Conservation (phyloP, 2,329 filamentous ascomycete genomes). For the Colletotrichum liaoningense region DNA sequence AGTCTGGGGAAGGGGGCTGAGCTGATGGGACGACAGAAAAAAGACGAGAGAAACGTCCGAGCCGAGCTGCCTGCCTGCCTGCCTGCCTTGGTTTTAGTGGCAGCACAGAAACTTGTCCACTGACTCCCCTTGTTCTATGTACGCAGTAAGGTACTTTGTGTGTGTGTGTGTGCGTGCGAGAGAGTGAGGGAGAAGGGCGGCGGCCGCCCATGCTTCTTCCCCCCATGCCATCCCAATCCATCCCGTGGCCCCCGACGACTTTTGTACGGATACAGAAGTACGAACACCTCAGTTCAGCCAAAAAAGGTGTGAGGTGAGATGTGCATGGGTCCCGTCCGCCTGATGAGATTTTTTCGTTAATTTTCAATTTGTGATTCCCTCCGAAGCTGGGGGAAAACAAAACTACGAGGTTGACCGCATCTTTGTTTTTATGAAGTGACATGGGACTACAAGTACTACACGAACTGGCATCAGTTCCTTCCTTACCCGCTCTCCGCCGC, state of each 20-base stretch:
- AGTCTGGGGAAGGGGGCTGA: neutral
- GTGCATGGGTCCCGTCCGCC: neutral
- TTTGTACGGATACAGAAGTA: neutral
- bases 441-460: neutral
- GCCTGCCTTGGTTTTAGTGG: neutral
- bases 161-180: too few species aligned
- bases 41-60: neutral
- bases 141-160: neutral
- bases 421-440: neutral
- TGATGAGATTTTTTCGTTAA: neutral
- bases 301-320: neutral
- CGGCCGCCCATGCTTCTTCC: slow-evolving; percentile 3
- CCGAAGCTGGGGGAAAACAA: neutral
- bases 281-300: neutral
- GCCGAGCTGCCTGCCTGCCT: neutral
- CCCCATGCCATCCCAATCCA: neutral
- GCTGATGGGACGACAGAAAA: neutral
- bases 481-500: neutral
- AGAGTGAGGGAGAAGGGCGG: neutral
- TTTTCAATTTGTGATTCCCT: neutral
- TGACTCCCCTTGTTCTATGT: neutral
- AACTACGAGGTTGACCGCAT: neutral
- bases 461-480: neutral
- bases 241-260: neutral
- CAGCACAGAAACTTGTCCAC: neutral